A percentile compares a stretch with the other conserved stretches of the same genome.
These are phyloP conservation scores for Colletotrichum acutatum DNA, from an alignment of 2,329 filamentous ascomycete species.

Conservation along the genomic window DNA sequence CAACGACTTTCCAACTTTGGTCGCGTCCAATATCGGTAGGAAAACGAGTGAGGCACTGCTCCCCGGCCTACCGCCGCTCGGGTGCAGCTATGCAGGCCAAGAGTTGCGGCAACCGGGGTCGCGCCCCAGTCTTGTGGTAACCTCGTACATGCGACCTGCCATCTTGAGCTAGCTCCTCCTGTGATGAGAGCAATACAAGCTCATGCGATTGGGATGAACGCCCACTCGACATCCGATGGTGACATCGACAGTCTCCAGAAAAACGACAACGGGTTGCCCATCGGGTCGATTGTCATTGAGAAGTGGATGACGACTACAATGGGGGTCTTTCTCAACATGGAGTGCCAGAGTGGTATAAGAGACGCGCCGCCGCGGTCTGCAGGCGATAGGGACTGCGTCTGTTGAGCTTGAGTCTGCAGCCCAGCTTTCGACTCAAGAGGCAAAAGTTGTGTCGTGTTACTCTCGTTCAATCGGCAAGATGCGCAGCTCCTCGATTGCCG, in stretches of 20 bases:
- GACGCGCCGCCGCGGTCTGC: background rate
- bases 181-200: slow-evolving; percentile 2
- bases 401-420: slow-evolving; percentile 1
- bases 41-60: background rate
- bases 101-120: background rate
- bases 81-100: background rate
- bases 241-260: background rate
- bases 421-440: background rate
- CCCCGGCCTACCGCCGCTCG: too few relatives aligned
- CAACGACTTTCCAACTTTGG: background rate
- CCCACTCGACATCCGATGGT: slow-evolving; percentile 6
- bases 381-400: too few relatives aligned
- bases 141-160: slow-evolving; percentile 18
- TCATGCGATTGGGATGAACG: background rate
- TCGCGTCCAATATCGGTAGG: background rate
- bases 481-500: slow-evolving; percentile 12
- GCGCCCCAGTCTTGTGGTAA: slow-evolving; percentile 8
- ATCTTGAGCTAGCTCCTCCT: slow-evolving; percentile 22
- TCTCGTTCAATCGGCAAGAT: background rate
- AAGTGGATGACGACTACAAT: slow-evolving; percentile 4
- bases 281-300: background rate
- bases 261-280: background rate
- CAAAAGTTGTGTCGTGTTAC: background rate
- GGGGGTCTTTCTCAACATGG: background rate
- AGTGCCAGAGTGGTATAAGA: background rate